Evolutionary conservation across 1,139 yeast genomes (phyloP), one percentile per base, ranked within the genome.

Genomic region (Meyerozyma smithsonii): DNA sequence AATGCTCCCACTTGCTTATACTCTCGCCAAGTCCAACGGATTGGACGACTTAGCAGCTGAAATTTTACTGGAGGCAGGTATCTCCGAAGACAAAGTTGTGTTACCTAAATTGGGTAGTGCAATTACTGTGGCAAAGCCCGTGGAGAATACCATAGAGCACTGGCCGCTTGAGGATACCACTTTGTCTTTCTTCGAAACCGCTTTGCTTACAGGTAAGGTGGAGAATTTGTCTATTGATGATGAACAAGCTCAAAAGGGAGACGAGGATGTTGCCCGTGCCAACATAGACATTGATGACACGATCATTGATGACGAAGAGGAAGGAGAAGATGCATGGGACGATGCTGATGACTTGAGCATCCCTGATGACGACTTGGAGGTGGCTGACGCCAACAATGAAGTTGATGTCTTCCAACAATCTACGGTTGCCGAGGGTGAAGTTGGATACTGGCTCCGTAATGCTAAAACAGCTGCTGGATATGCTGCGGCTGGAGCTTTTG

Each of bases 401-500:
- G 53, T 61, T 8, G 67, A 56, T 19, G 62, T 64, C 12, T 54
- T 58, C 6, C 60, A 57, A 16, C 32, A 44, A 17, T 46, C 43
- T 4, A 46, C 46, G 5, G 55, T 44, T 17, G 62, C 59, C 17
- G 72, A 74, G 15, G 76, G 81, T 26, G 97, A 92, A 61, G 62
- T 82, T 32, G 84, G 84, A 4, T 64, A 66, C 48, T 94, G 99
- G 98, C 76, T 86, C 32, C 84, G 92, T 49, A 87, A 85, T 63
- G 87, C 97, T 12, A 86, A 84, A 47, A 76, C 92, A 39, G 89
- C 97, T 4, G 97, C 96, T 28, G 89, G 87, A 28, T 88, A 88
- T 53, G 89, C 85, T 55, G 97, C 98, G 1, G 90, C 97, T 2
- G 99, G 99, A 51, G 87, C 95, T 5, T 89, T 90, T 59, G 97